A percentile compares a stretch with the other conserved stretches of the same genome.
Evolutionary conservation across 2,329 filamentous ascomycete species (phyloP).

Genomic region (Ophiognomonia clavigignenti-juglandacearum): DNA sequence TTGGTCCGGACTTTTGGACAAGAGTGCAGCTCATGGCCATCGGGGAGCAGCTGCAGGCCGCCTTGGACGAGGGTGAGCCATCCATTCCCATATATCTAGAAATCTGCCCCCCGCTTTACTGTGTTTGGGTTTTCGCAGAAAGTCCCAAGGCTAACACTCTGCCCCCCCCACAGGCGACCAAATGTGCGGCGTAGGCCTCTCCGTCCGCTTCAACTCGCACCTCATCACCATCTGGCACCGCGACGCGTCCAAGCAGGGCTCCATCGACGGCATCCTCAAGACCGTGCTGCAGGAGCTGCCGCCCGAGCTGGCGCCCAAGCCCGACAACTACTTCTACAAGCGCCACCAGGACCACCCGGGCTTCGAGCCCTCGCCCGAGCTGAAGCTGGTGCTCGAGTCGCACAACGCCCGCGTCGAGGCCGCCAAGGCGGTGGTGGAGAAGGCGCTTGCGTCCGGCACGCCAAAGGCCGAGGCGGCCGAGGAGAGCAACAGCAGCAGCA

Average conservation of each 20-base stretch:
- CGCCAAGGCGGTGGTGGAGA: constrained; percentile 22
- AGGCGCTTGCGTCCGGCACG: neutral
- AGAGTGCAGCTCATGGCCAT: constrained; percentile 77
- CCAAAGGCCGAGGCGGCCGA: no score
- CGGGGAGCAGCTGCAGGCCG: constrained; percentile 73
- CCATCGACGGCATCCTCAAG: constrained; percentile 68
- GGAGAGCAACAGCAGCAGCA: no score
- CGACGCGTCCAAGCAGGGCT: constrained; percentile 73
- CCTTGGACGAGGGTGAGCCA: constrained; percentile 61
- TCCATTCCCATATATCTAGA: no score
- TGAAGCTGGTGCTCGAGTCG: constrained; percentile 53
- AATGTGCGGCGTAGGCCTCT: constrained; percentile 83
- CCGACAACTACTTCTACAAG: constrained; percentile 77
- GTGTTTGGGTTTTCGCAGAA: neutral
- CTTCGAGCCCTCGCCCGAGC: constrained; percentile 62
- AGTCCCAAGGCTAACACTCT: neutral
- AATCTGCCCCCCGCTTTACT: no score
- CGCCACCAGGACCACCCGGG: constrained; percentile 84
- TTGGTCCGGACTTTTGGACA: constrained; percentile 72
- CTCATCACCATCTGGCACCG: constrained; percentile 85
- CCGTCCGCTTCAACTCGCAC: constrained; percentile 59
- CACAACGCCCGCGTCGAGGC: constrained; percentile 43
- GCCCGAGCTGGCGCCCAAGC: constrained; percentile 65
- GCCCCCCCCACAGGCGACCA: constrained; percentile 63
- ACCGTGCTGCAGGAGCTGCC: constrained; percentile 71